Conservation (phyloP, 257 asterid species). For the Buddleja alternifolia region DNA sequence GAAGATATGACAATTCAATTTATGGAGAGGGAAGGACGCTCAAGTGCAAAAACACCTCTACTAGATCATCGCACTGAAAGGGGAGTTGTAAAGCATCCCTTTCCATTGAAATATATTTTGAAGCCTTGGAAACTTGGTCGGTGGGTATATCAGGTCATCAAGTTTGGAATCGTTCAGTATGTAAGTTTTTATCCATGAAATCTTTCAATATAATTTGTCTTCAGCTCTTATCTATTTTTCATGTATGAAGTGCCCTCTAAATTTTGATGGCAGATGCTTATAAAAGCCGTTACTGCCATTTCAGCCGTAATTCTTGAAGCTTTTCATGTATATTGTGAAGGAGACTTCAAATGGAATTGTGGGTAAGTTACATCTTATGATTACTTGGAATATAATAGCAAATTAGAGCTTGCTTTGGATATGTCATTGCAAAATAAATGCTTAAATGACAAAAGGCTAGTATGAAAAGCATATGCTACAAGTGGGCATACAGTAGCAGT, state of each 20-base stretch:
- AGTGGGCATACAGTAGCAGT: slow-evolving; percentile 1
- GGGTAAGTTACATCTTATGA: slow-evolving; percentile 65
- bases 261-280: slow-evolving; percentile 80
- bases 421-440: background rate
- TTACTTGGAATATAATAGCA: slow-evolving; percentile 7
- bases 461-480: slow-evolving; percentile 20
- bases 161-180: slow-evolving; percentile 95
- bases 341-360: slow-evolving; percentile 92
- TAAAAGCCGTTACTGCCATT: slow-evolving; percentile 85
- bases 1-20: slow-evolving; percentile 86
- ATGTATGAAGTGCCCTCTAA: slow-evolving; percentile 21
- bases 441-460: slow-evolving; percentile 19
- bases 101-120: slow-evolving; percentile 75
- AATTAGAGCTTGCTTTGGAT: background rate
- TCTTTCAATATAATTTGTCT: slow-evolving; percentile 16
- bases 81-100: slow-evolving; percentile 86
- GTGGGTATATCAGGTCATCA: slow-evolving; percentile 94
- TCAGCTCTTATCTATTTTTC: slow-evolving; percentile 23
- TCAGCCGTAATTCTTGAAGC: slow-evolving; percentile 94
- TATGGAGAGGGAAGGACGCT: slow-evolving; percentile 94
- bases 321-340: slow-evolving; percentile 92
- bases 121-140: slow-evolving; percentile 93
- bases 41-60: slow-evolving; percentile 66
- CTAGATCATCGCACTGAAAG: slow-evolving; percentile 78
- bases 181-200: slow-evolving; percentile 58